Conservation (phyloP, 768 basidiomycete species). For the Amyloporia xantha region DNA sequence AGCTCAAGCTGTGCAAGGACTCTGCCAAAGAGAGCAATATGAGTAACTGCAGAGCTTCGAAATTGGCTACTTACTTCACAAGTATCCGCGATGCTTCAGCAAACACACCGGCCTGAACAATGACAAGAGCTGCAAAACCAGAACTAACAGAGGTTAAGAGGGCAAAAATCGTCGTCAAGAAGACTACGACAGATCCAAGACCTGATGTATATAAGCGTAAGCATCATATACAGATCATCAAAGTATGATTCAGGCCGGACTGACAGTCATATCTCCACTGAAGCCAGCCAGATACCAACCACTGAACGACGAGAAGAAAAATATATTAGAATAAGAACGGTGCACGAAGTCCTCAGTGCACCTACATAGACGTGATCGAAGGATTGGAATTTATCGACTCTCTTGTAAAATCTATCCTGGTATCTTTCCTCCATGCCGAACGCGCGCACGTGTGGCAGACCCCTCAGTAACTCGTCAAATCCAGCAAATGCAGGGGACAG, state of each 20-base stretch:
- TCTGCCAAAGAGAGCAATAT: conserved; percentile 21
- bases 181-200: conserved; percentile 66
- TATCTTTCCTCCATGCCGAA: conserved; percentile 68
- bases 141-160: conserved; percentile 48
- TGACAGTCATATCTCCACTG: conserved; percentile 69
- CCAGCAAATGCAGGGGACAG: conserved; percentile 69
- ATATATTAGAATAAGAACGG: not conserved
- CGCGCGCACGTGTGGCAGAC: conserved; percentile 61
- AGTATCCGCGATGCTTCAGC: conserved; percentile 63
- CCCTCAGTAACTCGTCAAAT: conserved; percentile 64
- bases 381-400: conserved; percentile 58
- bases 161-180: conserved; percentile 62
- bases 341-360: conserved; percentile 6
- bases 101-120: conserved; percentile 62
- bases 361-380: conserved; percentile 67
- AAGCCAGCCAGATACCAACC: conserved; percentile 65
- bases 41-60: not conserved
- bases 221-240: not conserved
- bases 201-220: conserved; percentile 27
- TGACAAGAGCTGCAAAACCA: conserved; percentile 64
- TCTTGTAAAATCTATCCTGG: conserved; percentile 54
- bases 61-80: conserved; percentile 36
- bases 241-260: conserved; percentile 12
- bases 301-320: conserved; percentile 29
- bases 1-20: conserved; percentile 67